Conservation (phyloP, 2,329 filamentous ascomycete species). For the Sclerotinia minor region DNA sequence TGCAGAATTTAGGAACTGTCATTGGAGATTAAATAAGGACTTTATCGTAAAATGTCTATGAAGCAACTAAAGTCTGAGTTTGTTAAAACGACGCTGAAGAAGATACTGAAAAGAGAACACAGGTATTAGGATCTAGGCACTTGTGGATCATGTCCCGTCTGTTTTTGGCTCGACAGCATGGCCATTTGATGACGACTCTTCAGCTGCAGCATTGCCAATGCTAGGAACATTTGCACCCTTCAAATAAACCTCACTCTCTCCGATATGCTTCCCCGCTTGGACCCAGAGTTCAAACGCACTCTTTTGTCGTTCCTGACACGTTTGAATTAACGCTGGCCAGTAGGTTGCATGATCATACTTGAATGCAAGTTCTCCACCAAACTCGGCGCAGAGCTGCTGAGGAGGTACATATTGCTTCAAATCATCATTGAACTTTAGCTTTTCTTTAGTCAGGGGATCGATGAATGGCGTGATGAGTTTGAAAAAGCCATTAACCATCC, state of each 20-base stretch:
- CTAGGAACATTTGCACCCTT: slow-evolving; percentile 54
- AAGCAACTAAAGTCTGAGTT: too few species aligned
- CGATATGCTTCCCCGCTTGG: slow-evolving; percentile 74
- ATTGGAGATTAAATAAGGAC: too few species aligned
- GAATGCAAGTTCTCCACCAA: slow-evolving; percentile 78
- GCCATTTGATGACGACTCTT: slow-evolving; percentile 15
- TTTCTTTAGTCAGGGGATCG: slow-evolving; percentile 87
- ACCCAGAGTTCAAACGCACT: slow-evolving; percentile 72
- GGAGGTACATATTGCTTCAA: slow-evolving; percentile 78
- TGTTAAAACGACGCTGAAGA: too few species aligned
- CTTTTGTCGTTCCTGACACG: slow-evolving; percentile 66
- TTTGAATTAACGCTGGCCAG: slow-evolving; percentile 79
- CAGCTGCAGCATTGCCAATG: slow-evolving; percentile 25
- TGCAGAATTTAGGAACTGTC: too few species aligned
- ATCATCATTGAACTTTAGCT: slow-evolving; percentile 97
- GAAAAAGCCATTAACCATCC: slow-evolving; percentile 91
- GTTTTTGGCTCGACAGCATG: slow-evolving; percentile 17
- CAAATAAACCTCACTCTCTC: slow-evolving; percentile 87
- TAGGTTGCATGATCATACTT: slow-evolving; percentile 86
- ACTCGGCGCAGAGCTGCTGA: slow-evolving; percentile 76
- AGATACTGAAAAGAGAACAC: too few species aligned
- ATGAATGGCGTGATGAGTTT: slow-evolving; percentile 96
- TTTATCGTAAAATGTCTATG: too few species aligned
- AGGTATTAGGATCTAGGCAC: too few species aligned
- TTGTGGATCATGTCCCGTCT: background rate